These are phyloP conservation scores for Fraxinus paxiana DNA, from an alignment of 305 asterid species.

Conservation along the genomic window DNA sequence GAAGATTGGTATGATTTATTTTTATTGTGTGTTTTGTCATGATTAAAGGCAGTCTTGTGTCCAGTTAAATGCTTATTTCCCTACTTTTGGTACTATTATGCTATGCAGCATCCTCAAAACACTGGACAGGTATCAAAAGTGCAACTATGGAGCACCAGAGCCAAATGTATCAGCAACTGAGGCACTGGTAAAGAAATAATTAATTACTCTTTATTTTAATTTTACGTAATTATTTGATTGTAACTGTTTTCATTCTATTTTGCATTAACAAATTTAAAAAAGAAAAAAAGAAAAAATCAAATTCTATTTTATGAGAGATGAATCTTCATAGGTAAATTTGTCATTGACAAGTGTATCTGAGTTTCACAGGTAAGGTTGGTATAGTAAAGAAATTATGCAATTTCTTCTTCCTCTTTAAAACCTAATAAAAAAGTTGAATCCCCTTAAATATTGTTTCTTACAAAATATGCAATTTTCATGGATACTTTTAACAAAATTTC, in stretches of 20 bases:
- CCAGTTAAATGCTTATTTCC: conserved; percentile 6
- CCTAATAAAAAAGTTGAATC: background rate
- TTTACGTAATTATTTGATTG: background rate
- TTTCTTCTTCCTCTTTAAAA: background rate
- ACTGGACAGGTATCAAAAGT: conserved; percentile 89
- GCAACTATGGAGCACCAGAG: conserved; percentile 99
- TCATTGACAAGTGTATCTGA: background rate
- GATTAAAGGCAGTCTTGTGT: background rate
- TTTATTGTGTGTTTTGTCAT: background rate
- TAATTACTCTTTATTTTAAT: background rate
- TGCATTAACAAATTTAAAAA: background rate
- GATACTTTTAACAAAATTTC: background rate
- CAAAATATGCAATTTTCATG: background rate
- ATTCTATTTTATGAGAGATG: too few species aligned
- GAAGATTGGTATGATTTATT: background rate
- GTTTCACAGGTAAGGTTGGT: background rate
- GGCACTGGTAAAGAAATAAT: conserved; percentile 59
- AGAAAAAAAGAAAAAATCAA: too few species aligned
- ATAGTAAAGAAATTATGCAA: background rate
- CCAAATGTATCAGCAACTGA: conserved; percentile 78
- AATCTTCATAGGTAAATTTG: background rate
- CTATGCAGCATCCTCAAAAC: conserved; percentile 89
- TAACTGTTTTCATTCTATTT: background rate
- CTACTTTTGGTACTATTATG: conserved; percentile 24
- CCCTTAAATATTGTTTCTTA: background rate